Base-by-base conservation (phyloP, 2,329 filamentous ascomycete genomes). In the Penicillium sp. region DNA sequence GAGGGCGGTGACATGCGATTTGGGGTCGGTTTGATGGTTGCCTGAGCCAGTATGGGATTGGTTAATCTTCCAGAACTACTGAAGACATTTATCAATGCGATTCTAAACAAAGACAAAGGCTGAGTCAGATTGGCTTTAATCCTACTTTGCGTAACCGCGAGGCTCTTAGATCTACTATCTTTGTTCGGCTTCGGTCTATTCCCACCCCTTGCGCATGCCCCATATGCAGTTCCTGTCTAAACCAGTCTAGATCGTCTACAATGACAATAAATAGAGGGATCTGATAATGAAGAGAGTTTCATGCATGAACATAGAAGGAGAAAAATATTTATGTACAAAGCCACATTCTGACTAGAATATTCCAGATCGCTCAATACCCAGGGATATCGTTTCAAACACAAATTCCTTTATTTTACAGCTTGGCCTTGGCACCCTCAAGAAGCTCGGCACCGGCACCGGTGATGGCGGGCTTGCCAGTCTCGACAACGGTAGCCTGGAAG, bases 391-490 rank as follows among this genome's bases (percentile, higher is more conserved):
- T 53, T 62, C 59, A 61, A 60, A 22, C 50, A 49, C 48, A 59
- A 44, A 59, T 57, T 52, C 51, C 52, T 37, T 54, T 62, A 61
- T 62, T 69, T 74, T 76, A 84, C 74, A 84, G 68, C 68, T 82
- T 84, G 51, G 77, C 72, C 74, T 80, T 81, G 11, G 72, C 74
- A 45, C 72, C 75, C 58, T 77, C 77, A 54, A 88, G 69, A 65
- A 96, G 80, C 81, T 96, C 91, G 2, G 85, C 91, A 29, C 89
- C 92, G 6, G 87, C 92, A 21, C 89, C 90, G 26, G 86, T 86
- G 73, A 96, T 96, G 59, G 89, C 90, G 67, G 90, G 80, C 84
- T 96, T 96, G 69, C 92, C 92, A 54, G 92, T 96, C 84, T 96
- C 92, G 79, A 93, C 91, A 63, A 96, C 91, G 76, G 87, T 92